Conservation (phyloP, 345 rosid genomes). For the Linum lewisii region DNA sequence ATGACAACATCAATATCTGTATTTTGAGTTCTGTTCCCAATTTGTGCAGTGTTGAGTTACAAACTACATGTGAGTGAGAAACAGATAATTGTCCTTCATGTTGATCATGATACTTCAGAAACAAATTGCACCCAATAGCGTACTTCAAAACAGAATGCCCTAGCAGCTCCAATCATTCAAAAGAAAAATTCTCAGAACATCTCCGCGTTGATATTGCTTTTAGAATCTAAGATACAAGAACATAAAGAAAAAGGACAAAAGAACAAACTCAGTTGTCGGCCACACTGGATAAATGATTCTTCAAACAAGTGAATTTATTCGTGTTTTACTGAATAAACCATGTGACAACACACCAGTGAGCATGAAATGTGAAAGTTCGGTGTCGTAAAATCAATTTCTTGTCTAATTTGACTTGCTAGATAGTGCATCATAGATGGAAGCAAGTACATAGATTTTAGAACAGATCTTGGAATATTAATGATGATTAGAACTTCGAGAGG, state of each 20-base stretch:
- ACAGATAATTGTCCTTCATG: constrained; percentile 63
- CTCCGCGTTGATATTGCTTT: constrained; percentile 69
- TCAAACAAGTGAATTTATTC: too few relatives aligned
- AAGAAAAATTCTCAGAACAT: constrained; percentile 66
- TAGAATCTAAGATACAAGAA: constrained; percentile 40
- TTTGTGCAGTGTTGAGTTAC: constrained; percentile 58
- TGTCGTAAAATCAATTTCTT: constrained; percentile 43
- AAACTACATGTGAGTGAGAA: constrained; percentile 33
- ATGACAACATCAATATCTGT: constrained; percentile 40
- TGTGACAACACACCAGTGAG: constrained; percentile 39
- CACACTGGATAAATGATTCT: background rate
- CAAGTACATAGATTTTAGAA: too few relatives aligned
- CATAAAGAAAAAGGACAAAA: background rate
- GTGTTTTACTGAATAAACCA: background rate
- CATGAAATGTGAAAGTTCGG: constrained; percentile 42
- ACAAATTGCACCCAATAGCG: constrained; percentile 62
- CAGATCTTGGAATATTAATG: too few relatives aligned
- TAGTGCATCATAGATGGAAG: too few relatives aligned
- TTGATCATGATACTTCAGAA: constrained; percentile 49
- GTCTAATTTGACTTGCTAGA: too few relatives aligned
- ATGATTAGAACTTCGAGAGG: too few relatives aligned
- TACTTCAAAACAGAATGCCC: constrained; percentile 91
- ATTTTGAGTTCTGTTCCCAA: constrained; percentile 47
- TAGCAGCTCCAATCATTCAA: constrained; percentile 92
- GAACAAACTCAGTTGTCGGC: background rate